Percentiles rank a stretch among this genome's conserved stretches.
These are phyloP conservation scores for Vinca minor DNA, from an alignment of 257 asterid genomes.

Conservation along the genomic window DNA sequence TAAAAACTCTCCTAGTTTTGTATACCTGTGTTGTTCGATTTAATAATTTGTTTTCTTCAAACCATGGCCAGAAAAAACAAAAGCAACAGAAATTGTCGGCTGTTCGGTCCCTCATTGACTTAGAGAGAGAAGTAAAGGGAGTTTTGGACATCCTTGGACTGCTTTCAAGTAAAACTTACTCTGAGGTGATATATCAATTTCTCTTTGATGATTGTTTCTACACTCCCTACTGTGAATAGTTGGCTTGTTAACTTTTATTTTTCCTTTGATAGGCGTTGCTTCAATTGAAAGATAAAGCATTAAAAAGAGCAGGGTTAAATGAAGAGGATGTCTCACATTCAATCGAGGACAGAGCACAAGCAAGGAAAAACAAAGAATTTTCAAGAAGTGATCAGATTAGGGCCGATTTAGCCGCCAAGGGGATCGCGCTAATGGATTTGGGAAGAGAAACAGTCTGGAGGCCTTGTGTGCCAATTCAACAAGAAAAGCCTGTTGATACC, in stretches of 20 bases:
- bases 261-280: conserved; percentile 44
- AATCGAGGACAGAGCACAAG: conserved; percentile 55
- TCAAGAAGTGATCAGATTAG: conserved; percentile 60
- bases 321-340: conserved; percentile 45
- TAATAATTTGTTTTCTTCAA: conserved; percentile 4
- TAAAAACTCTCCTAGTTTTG: background rate
- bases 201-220: background rate
- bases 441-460: conserved; percentile 82
- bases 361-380: conserved; percentile 55
- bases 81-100: conserved; percentile 25
- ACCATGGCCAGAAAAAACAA: conserved; percentile 25
- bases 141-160: conserved; percentile 34
- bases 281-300: conserved; percentile 76
- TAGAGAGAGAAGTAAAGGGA: conserved; percentile 29
- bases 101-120: conserved; percentile 23
- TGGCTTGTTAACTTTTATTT: background rate
- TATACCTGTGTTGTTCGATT: background rate
- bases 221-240: background rate
- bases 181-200: conserved; percentile 29
- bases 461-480: conserved; percentile 50
- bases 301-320: conserved; percentile 53
- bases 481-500: conserved; percentile 20
- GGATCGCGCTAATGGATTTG: conserved; percentile 71
- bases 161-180: conserved; percentile 25
- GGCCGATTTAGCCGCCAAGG: conserved; percentile 47